phyloP scores from a whole-genome alignment of 306 rosid species.

The Castanopsis chinensis region DNA sequence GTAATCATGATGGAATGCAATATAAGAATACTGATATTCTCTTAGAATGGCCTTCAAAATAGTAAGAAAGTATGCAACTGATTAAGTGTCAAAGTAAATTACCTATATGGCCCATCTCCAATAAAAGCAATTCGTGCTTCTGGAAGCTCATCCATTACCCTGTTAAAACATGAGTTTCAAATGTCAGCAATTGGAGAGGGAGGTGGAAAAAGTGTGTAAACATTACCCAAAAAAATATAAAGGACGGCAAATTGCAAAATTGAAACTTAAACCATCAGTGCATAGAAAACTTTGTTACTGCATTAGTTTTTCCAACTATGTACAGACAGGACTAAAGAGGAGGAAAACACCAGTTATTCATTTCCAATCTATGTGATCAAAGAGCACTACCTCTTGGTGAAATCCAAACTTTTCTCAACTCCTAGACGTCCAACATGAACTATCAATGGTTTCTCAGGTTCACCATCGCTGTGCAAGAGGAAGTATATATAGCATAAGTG shows the following conservation, averaged over 20 bases:
- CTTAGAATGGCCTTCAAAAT: neutral
- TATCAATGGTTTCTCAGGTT: constrained; percentile 86
- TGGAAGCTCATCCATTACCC: constrained; percentile 90
- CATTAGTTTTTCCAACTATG: neutral
- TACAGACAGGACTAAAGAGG: constrained; percentile 6
- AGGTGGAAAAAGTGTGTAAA: neutral
- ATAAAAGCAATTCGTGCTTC: constrained; percentile 83
- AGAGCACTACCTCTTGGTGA: constrained; percentile 66
- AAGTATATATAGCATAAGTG: constrained; percentile 8
- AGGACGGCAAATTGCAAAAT: neutral
- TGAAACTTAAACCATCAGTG: neutral
- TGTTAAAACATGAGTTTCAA: constrained; percentile 37
- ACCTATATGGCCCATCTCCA: constrained; percentile 99
- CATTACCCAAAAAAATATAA: neutral
- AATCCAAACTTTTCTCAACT: constrained; percentile 96
- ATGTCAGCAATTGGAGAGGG: constrained; percentile 18
- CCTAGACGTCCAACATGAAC: constrained; percentile 97
- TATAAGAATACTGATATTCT: neutral
- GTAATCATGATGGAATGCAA: neutral
- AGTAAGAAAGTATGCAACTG: neutral
- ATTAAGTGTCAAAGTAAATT: constrained; percentile 14
- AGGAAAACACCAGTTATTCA: neutral
- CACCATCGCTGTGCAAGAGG: constrained; percentile 60
- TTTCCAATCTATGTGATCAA: neutral
- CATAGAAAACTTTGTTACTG: neutral